phyloP scores from a whole-genome alignment of 192 early-diverging fungal species.

The Backusella circina region DNA sequence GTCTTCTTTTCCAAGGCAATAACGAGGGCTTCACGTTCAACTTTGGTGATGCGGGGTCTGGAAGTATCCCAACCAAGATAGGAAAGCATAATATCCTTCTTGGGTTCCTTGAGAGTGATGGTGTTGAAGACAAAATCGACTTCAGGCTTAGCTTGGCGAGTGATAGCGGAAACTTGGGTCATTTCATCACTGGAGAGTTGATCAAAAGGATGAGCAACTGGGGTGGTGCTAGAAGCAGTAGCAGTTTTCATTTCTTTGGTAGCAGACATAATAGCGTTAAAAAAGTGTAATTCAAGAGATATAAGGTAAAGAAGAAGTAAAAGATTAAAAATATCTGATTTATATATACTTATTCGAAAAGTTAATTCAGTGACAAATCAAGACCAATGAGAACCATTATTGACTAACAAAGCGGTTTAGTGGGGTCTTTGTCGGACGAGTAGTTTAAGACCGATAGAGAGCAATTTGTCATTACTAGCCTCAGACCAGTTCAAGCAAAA shows the following conservation, averaged over 20 bases:
- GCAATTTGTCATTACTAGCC: conserved; percentile 31
- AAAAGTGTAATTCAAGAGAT: not conserved
- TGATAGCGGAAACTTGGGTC: conserved; percentile 17
- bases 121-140: conserved; percentile 34
- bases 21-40: conserved; percentile 36
- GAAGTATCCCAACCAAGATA: conserved; percentile 32
- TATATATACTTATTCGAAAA: conserved; percentile 5
- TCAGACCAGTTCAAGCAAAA: conserved; percentile 19
- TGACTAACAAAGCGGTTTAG: conserved; percentile 4
- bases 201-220: conserved; percentile 31
- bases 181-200: conserved; percentile 34
- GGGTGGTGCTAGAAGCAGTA: conserved; percentile 2
- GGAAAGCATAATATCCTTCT: conserved; percentile 29
- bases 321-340: not conserved
- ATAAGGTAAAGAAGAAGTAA: not conserved
- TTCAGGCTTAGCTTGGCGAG: conserved; percentile 13
- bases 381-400: conserved; percentile 8
- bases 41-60: conserved; percentile 3
- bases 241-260: conserved; percentile 26
- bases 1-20: conserved; percentile 25
- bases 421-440: not conserved
- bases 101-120: conserved; percentile 37
- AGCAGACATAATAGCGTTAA: conserved; percentile 13
- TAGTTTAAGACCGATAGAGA: conserved; percentile 18
- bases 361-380: conserved; percentile 18